Conservation (phyloP, 164 flowering plant species). For the Macadamia tetraphylla region DNA sequence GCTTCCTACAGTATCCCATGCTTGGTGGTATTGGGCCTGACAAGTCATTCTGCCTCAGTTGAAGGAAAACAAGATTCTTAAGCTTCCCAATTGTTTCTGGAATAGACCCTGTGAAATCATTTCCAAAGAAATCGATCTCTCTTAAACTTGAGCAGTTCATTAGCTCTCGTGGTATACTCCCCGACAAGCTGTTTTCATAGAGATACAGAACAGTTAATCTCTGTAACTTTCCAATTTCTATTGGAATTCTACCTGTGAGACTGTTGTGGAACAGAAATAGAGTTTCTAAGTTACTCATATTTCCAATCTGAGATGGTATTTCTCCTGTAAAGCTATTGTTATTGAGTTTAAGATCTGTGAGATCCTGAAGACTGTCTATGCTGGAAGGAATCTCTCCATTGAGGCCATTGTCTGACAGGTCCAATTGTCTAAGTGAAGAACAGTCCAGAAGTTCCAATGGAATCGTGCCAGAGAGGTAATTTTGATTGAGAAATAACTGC, state of each 20-base stretch:
- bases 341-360: slow-evolving; percentile 67
- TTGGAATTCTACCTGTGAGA: slow-evolving; percentile 61
- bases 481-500: slow-evolving; percentile 46
- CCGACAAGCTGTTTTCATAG: slow-evolving; percentile 79
- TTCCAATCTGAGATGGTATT: slow-evolving; percentile 68
- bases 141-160: slow-evolving; percentile 71
- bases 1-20: slow-evolving; percentile 70
- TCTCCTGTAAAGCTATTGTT: slow-evolving; percentile 77
- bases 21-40: slow-evolving; percentile 79
- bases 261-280: slow-evolving; percentile 57
- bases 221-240: slow-evolving; percentile 68
- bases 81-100: slow-evolving; percentile 75
- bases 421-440: slow-evolving; percentile 55
- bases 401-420: slow-evolving; percentile 63
- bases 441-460: slow-evolving; percentile 54
- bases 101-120: slow-evolving; percentile 67
- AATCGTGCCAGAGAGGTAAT: slow-evolving; percentile 55
- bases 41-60: slow-evolving; percentile 74
- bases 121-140: slow-evolving; percentile 75
- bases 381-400: slow-evolving; percentile 50
- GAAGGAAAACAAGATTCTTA: slow-evolving; percentile 57
- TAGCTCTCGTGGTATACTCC: slow-evolving; percentile 65
- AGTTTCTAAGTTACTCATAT: slow-evolving; percentile 48
- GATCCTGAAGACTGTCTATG: slow-evolving; percentile 38
- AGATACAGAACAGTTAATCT: slow-evolving; percentile 48